Evolutionary conservation across 2,329 filamentous ascomycete genomes (phyloP), one percentile per base, ranked within the genome.

Genomic region (Pestalotiopsis sp.): DNA sequence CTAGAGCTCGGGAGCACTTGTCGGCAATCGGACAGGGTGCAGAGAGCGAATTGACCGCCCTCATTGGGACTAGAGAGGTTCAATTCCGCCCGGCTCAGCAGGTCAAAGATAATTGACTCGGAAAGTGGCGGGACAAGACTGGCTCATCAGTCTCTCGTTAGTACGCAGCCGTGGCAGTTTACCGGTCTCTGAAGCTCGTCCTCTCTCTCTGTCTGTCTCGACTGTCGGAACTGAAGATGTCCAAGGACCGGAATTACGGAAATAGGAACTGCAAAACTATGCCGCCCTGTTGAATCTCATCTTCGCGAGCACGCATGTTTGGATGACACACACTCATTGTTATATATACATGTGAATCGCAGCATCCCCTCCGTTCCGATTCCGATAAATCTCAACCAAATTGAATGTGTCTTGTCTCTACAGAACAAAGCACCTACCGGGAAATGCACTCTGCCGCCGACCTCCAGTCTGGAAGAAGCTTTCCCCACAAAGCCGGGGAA

Each of bases 1-100:
- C 45, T 27, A 38, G 9, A n/a, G 31, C 72, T 67, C 74, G 73
- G 75, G 64, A 72, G 69, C 69, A 72, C 63, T 69, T 66, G 67
- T 76, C 75, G 76, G 75, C 74, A 69, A 72, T 73, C 72, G 71
- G 71, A 69, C 71, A 69, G 72, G 61, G 61, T n/a, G 57, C 57
- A 27, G 5, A 20, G 38, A 27, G 27, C 11, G 14, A 41, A 61
- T 27, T 13, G 59, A 20, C n/a, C 59, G 59, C 36, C 59, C 59
- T 39, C 31, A 38, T 38, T 64, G 39, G 61, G 41, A n/a, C 39
- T 58, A 57, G 39, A 38, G 63, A 36, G n/a, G 49, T 56, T 57
- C 31, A 56, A 66, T 66, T 66, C 41, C 63, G 63, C 63, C 41
- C 14, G 31, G n/a, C 27, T 52, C 45, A 52, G 17, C 45, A 17